Evolutionary conservation across 305 asterid species (phyloP).

Genomic region (Fraxinus angustifolia): DNA sequence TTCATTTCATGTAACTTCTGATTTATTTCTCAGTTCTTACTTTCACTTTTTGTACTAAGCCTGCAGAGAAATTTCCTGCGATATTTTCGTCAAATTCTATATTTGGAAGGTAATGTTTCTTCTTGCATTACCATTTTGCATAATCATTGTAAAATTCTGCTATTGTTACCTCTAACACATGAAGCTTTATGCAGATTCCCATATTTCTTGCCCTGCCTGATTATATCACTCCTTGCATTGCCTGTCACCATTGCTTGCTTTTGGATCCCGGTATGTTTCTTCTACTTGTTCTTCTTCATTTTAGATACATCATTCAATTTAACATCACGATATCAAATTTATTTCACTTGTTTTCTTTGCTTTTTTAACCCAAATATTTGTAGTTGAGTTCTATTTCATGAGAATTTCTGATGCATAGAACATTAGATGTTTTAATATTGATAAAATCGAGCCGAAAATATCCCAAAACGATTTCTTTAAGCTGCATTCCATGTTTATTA

Average conservation of each 20-base stretch:
- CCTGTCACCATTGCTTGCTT: slow-evolving; percentile 47
- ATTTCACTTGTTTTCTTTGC: background rate
- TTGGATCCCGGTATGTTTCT: slow-evolving; percentile 77
- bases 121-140: background rate
- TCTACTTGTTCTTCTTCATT: background rate
- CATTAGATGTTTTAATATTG: background rate
- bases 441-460: background rate
- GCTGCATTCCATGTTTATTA: background rate
- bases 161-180: slow-evolving; percentile 13
- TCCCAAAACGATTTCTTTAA: background rate
- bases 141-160: slow-evolving; percentile 1
- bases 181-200: slow-evolving; percentile 62
- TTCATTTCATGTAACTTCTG: slow-evolving; percentile 2
- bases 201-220: slow-evolving; percentile 84
- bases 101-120: slow-evolving; percentile 54
- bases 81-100: slow-evolving; percentile 64
- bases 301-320: slow-evolving; percentile 2
- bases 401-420: background rate
- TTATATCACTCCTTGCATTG: slow-evolving; percentile 53
- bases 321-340: background rate
- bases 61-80: slow-evolving; percentile 87
- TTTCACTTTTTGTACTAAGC: slow-evolving; percentile 43
- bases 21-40: slow-evolving; percentile 7
- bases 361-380: background rate
- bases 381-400: background rate